Percentiles rank a stretch among this genome's conserved stretches.
Evolutionary conservation across 2,329 filamentous ascomycete genomes (phyloP).

Genomic region (Nemania sp.): DNA sequence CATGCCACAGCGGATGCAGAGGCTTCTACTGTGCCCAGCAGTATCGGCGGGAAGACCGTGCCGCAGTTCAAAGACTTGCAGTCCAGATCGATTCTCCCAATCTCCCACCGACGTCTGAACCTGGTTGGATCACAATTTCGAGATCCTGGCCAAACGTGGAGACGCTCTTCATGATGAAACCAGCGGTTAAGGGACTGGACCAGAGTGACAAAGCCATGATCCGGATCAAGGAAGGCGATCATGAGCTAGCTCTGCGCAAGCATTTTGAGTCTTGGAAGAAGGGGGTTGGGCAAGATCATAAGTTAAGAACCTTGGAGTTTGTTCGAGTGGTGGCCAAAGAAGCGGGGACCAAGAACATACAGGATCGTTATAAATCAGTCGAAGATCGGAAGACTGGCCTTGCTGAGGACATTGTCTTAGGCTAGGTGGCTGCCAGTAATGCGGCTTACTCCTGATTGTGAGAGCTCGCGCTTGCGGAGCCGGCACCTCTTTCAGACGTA

Average conservation of each 20-base stretch:
- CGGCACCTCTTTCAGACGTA: background rate
- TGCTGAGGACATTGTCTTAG: slow-evolving; percentile 48
- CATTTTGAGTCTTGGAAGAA: slow-evolving; percentile 51
- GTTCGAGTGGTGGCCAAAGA: slow-evolving; percentile 46
- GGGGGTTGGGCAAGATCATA: slow-evolving; percentile 35
- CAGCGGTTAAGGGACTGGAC: slow-evolving; percentile 44
- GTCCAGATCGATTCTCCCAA: slow-evolving; percentile 48
- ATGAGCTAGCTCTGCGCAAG: slow-evolving; percentile 42
- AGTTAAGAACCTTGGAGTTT: slow-evolving; percentile 46
- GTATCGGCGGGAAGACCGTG: slow-evolving; percentile 46
- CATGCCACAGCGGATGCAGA: slow-evolving; percentile 49
- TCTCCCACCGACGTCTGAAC: slow-evolving; percentile 36
- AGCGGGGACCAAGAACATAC: slow-evolving; percentile 10
- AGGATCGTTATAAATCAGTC: slow-evolving; percentile 43
- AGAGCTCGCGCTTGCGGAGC: no score
- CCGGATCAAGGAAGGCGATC: slow-evolving; percentile 41
- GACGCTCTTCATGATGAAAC: slow-evolving; percentile 49
- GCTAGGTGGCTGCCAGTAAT: slow-evolving; percentile 32
- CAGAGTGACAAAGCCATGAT: slow-evolving; percentile 48
- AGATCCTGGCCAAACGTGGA: slow-evolving; percentile 49
- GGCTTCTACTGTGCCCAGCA: slow-evolving; percentile 48
- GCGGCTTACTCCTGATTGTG: background rate
- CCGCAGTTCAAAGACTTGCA: slow-evolving; percentile 43
- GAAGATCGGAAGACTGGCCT: slow-evolving; percentile 44
- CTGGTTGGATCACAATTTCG: slow-evolving; percentile 48